Conservation (phyloP, 2,329 filamentous ascomycete genomes). For the Fusarium gaditjirri region DNA sequence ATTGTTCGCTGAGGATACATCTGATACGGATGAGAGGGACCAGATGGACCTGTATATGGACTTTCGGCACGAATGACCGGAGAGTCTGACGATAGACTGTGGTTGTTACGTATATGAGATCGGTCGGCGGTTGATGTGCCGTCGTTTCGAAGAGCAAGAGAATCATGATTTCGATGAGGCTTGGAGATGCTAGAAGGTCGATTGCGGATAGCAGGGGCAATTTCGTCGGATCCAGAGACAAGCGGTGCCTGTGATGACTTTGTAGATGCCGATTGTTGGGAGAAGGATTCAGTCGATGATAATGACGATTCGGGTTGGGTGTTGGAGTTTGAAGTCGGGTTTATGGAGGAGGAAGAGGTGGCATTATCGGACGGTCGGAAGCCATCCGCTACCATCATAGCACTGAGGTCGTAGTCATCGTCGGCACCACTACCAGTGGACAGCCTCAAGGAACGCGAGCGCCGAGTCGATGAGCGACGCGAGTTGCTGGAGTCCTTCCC, state of each 20-base stretch:
- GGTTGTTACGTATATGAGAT: constrained; percentile 34
- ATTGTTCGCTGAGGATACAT: constrained; percentile 82
- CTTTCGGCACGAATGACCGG: constrained; percentile 62
- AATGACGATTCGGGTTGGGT: constrained; percentile 15
- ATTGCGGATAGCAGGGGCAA: constrained; percentile 37
- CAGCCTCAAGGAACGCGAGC: constrained; percentile 55
- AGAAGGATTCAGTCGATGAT: constrained; percentile 28
- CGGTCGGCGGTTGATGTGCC: constrained; percentile 45
- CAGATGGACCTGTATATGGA: constrained; percentile 75
- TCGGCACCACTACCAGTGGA: constrained; percentile 49
- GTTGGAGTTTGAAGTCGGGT: constrained; percentile 39
- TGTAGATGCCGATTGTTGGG: constrained; percentile 2
- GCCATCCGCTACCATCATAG: constrained; percentile 64
- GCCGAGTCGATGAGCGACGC: constrained; percentile 56
- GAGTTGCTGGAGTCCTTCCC: constrained; percentile 54
- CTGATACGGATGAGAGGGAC: constrained; percentile 84
- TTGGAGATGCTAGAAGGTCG: constrained; percentile 68
- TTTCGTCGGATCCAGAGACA: constrained; percentile 35
- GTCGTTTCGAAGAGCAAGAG: constrained; percentile 64
- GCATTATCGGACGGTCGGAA: constrained; percentile 55
- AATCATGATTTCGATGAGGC: constrained; percentile 59
- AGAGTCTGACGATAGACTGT: constrained; percentile 52
- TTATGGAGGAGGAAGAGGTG: constrained; percentile 1
- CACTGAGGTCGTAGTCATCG: constrained; percentile 61
- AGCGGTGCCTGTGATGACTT: constrained; percentile 24